Evolutionary conservation across 2,329 filamentous ascomycete genomes (phyloP), one percentile per base, ranked within the genome.

Genomic region (Fusarium longipes): DNA sequence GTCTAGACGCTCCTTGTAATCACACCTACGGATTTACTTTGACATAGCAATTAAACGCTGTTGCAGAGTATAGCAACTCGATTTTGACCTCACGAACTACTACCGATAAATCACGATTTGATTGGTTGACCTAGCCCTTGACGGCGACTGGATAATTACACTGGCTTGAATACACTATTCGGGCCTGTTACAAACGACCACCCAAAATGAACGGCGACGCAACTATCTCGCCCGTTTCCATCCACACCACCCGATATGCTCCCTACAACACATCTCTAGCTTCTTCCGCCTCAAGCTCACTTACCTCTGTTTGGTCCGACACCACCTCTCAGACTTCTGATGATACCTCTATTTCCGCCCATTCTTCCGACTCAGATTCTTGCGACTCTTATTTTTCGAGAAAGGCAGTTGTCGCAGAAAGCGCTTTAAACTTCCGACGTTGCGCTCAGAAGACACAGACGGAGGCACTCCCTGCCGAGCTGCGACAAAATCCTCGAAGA

Each of bases 221-320:
- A 74, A 76, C 82, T 78, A 78, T 82, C 76, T 85, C 84, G 78
- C 82, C 85, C 80, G 80, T 82, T 76, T 79, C 81, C 78, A 77
- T 78, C 67, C 76, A 79, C 70, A 78, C 81, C 64, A 68, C 72
- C 74, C 81, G 77, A 77, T 83, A 85, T 82, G 81, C 81, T 62
- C 86, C 89, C 68, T 94, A 93, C 79, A 87, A 86, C 76, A 86
- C 88, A 61, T 89, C 90, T 39, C 81, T 93, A 83, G 87, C 89
- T 75, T 90, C 90, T 57, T 92, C 91, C 71, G 88, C 91, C 59
- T 93, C 92, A 29, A 91, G 91, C 56, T 93, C 91, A 20, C 87
- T 90, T 58, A 87, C 89, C 56, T 96, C 92, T 32, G 84, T 93
- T 72, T 96, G 93, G 84, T 96, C 93, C 69, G 84, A 91, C 74